Conservation (phyloP, 352 stramenopile species). For the Hyaloperonospora brassicae region DNA sequence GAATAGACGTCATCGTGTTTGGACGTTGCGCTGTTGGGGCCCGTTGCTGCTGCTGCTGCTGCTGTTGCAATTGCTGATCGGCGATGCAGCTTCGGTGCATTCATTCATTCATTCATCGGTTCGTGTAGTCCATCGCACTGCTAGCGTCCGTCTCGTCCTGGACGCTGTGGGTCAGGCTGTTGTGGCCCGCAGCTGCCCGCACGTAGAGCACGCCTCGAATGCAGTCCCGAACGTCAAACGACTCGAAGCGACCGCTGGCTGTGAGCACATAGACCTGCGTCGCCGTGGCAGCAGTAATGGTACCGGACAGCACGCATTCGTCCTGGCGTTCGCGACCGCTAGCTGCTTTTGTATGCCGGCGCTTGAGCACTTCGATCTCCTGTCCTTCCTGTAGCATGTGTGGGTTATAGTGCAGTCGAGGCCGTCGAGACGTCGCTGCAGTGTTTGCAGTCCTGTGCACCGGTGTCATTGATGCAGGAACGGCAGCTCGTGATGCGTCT, state of each 20-base stretch:
- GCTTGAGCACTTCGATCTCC: conserved; percentile 36
- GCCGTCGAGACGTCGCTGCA: conserved; percentile 6
- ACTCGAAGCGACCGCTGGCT: conserved; percentile 29
- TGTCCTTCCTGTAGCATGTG: conserved; percentile 54
- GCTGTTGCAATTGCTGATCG: not conserved
- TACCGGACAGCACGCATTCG: conserved; percentile 29
- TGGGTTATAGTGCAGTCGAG: conserved; percentile 38
- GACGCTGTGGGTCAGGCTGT: conserved; percentile 11
- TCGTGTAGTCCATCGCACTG: conserved; percentile 18
- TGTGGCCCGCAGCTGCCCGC: conserved; percentile 12
- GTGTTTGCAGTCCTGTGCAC: not conserved
- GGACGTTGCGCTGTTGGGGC: conserved; percentile 7
- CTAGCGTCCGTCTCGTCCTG: conserved; percentile 5
- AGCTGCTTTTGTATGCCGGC: conserved; percentile 4
- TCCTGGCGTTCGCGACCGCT: conserved; percentile 8
- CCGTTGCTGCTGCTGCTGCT: conserved; percentile 10
- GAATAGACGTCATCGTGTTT: conserved; percentile 21
- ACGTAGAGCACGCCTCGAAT: conserved; percentile 28
- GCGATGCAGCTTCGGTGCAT: conserved; percentile 6
- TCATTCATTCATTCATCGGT: conserved; percentile 3
- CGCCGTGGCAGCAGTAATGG: conserved; percentile 41
- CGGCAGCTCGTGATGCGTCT: conserved; percentile 8
- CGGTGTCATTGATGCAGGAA: conserved; percentile 12
- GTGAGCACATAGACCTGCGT: conserved; percentile 42
- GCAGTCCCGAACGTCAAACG: conserved; percentile 41